A percentile compares a stretch with the other conserved stretches of the same genome.
phyloP scores from a whole-genome alignment of 441 rosid species.

The Manihot esculenta region DNA sequence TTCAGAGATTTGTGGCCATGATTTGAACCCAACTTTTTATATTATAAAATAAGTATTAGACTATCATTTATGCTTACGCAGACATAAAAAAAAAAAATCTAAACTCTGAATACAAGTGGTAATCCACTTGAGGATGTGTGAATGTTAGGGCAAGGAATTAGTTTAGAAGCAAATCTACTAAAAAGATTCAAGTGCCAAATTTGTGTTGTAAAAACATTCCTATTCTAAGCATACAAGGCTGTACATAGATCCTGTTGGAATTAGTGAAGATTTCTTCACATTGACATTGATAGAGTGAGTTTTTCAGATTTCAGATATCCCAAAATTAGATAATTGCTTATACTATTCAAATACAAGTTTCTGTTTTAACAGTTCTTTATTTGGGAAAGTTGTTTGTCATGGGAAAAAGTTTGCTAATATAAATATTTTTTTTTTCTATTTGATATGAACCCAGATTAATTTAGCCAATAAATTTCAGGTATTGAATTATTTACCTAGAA shows the following conservation, averaged over 20 bases:
- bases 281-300: background rate
- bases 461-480: too few relatives aligned
- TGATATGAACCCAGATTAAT: too few relatives aligned
- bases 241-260: conserved; percentile 7
- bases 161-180: background rate
- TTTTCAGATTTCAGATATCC: background rate
- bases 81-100: too few relatives aligned
- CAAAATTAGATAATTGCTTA: background rate
- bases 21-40: too few relatives aligned
- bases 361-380: background rate
- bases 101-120: too few relatives aligned
- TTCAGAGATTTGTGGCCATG: background rate
- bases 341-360: conserved; percentile 9
- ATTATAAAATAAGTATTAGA: too few relatives aligned
- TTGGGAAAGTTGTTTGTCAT: background rate
- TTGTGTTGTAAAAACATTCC: conserved; percentile 11
- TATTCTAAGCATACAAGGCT: conserved; percentile 10
- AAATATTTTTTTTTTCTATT: too few relatives aligned
- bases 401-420: background rate
- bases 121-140: background rate
- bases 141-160: background rate
- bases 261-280: conserved; percentile 1
- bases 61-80: too few relatives aligned
- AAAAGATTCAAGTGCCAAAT: conserved; percentile 9
- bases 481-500: too few relatives aligned